These are phyloP conservation scores for Acacia melanoxylon DNA, from an alignment of 306 rosid species.

Conservation along the genomic window DNA sequence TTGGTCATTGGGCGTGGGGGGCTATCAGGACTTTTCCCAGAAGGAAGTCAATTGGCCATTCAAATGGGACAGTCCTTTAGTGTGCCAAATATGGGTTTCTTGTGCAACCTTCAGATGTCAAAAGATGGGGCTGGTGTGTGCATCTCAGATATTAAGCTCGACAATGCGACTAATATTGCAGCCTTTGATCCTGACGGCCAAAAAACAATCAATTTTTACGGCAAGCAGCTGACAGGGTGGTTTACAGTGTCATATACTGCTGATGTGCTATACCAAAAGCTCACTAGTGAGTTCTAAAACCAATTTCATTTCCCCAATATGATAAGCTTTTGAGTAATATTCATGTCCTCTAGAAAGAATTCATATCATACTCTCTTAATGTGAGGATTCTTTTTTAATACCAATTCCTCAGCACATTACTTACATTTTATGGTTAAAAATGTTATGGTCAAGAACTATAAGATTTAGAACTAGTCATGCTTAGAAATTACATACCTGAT, in stretches of 20 bases:
- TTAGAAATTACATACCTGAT: not conserved
- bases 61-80: slow-evolving; percentile 30
- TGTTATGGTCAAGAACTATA: not conserved
- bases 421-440: not conserved
- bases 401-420: not conserved
- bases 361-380: not conserved
- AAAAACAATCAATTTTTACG: slow-evolving; percentile 50
- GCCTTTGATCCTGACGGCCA: slow-evolving; percentile 37
- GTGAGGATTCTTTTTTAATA: not conserved
- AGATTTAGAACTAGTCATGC: not conserved
- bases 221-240: slow-evolving; percentile 60
- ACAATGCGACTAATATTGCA: slow-evolving; percentile 54
- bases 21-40: slow-evolving; percentile 78
- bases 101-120: slow-evolving; percentile 76
- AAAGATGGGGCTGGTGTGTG: slow-evolving; percentile 71
- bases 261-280: slow-evolving; percentile 33
- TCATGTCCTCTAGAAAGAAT: not conserved
- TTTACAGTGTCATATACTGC: slow-evolving; percentile 54
- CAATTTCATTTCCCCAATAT: slow-evolving; percentile 8
- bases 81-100: slow-evolving; percentile 27
- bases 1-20: slow-evolving; percentile 80
- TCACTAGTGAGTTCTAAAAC: slow-evolving; percentile 47
- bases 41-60: slow-evolving; percentile 47
- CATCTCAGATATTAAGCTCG: slow-evolving; percentile 54
- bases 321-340: not conserved